These are phyloP conservation scores for Coniosporium tulheliwenetii DNA, from an alignment of 2,329 filamentous ascomycete species.

Conservation along the genomic window DNA sequence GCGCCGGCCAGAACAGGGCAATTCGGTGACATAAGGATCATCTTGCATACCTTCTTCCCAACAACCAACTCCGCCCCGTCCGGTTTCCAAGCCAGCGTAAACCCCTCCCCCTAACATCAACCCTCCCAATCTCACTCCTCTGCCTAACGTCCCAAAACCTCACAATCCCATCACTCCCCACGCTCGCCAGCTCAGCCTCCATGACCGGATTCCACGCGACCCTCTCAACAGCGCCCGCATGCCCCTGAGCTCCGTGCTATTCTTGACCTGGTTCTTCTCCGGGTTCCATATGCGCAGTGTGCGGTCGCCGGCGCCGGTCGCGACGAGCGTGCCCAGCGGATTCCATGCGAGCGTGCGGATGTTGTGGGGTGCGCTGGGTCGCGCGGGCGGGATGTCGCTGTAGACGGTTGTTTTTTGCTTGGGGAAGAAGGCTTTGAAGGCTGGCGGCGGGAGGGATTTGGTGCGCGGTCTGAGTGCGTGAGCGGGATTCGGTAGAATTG, in stretches of 20 bases:
- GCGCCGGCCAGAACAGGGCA: too few species aligned
- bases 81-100: slow-evolving; percentile 59
- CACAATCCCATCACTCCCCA: slow-evolving; percentile 57
- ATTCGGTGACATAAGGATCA: slow-evolving; percentile 9
- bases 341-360: slow-evolving; percentile 66
- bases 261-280: slow-evolving; percentile 56
- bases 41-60: slow-evolving; percentile 48
- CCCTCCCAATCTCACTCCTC: slow-evolving; percentile 10
- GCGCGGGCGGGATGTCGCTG: background rate
- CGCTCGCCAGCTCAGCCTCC: slow-evolving; percentile 62
- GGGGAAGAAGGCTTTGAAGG: background rate
- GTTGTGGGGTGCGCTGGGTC: background rate
- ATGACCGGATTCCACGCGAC: slow-evolving; percentile 65
- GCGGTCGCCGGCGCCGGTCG: slow-evolving; percentile 59
- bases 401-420: background rate
- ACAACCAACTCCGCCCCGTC: slow-evolving; percentile 55
- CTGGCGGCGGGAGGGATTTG: background rate
- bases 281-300: slow-evolving; percentile 70
- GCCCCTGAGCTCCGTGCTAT: slow-evolving; percentile 63
- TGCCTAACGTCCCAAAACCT: slow-evolving; percentile 65
- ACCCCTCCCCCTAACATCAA: slow-evolving; percentile 44
- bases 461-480: too few species aligned
- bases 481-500: too few species aligned
- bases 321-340: slow-evolving; percentile 66
- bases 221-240: slow-evolving; percentile 51